Percentiles rank a stretch among this genome's conserved stretches.
Conservation (phyloP, 139 green algal species). For the Gonium pectorale region DNA sequence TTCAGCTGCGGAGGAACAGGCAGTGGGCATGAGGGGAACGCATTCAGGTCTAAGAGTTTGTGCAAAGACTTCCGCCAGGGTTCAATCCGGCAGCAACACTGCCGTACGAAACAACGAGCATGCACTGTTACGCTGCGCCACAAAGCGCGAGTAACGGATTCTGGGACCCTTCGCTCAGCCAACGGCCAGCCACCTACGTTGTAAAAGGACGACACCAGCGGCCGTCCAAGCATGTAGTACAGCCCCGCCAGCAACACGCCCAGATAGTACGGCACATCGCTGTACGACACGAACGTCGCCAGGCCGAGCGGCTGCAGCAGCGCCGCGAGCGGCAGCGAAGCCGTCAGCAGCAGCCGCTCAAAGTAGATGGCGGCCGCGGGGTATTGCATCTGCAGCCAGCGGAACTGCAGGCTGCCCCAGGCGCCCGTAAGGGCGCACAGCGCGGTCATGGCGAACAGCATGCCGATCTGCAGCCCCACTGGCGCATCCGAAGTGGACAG, state of each 20-base stretch:
- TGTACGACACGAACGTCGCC: conserved; percentile 60
- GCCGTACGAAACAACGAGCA: too few species aligned
- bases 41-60: too few species aligned
- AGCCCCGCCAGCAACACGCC: conserved; percentile 68
- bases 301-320: conserved; percentile 74
- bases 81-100: too few species aligned
- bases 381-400: conserved; percentile 89
- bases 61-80: too few species aligned
- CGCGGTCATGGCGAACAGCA: conserved; percentile 34
- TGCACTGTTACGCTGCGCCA: too few species aligned
- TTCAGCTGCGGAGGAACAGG: conserved; percentile 6
- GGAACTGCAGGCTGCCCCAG: conserved; percentile 95
- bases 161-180: too few species aligned
- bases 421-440: conserved; percentile 47
- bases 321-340: conserved; percentile 71
- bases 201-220: conserved; percentile 86
- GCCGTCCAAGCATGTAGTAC: conserved; percentile 82
- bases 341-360: conserved; percentile 87
- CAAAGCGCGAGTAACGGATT: too few species aligned
- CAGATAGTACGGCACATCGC: conserved; percentile 88
- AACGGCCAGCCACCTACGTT: too few species aligned
- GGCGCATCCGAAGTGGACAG: conserved; percentile 25
- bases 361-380: conserved; percentile 86
- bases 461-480: conserved; percentile 38
- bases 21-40: too few species aligned